Percentiles rank a stretch among this genome's conserved stretches.
Conservation (phyloP, 306 rosid genomes). For the Inga laurina region DNA sequence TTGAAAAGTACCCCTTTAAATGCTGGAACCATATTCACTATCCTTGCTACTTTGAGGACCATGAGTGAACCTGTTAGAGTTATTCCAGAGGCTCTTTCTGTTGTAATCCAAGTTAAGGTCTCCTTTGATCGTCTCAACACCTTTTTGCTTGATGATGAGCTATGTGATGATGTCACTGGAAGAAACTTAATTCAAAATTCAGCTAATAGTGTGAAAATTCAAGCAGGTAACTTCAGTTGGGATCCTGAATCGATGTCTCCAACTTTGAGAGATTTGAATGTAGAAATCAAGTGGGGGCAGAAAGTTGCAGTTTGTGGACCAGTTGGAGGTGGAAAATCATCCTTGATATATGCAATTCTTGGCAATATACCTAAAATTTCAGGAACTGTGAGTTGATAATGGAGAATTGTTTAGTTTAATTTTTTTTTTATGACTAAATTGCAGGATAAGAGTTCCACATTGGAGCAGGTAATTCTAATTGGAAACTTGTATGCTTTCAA, state of each 20-base stretch:
- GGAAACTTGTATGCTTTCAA: neutral
- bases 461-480: neutral
- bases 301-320: conserved; percentile 79
- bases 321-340: conserved; percentile 87
- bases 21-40: conserved; percentile 78
- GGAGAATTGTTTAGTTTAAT: neutral
- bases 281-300: conserved; percentile 60
- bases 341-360: conserved; percentile 67
- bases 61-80: conserved; percentile 68
- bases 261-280: conserved; percentile 52
- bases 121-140: conserved; percentile 65
- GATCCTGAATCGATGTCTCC: conserved; percentile 45
- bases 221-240: conserved; percentile 66
- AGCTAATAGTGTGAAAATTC: conserved; percentile 44
- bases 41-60: conserved; percentile 62
- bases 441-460: neutral
- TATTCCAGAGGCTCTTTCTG: conserved; percentile 77
- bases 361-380: conserved; percentile 73
- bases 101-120: conserved; percentile 73
- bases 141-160: conserved; percentile 71
- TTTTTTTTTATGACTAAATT: neutral
- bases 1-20: conserved; percentile 62
- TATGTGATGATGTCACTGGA: conserved; percentile 34
- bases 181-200: conserved; percentile 21
- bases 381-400: conserved; percentile 63